Base-by-base conservation (phyloP, 129 eudicot genomes). In the Lactuca sativa region DNA sequence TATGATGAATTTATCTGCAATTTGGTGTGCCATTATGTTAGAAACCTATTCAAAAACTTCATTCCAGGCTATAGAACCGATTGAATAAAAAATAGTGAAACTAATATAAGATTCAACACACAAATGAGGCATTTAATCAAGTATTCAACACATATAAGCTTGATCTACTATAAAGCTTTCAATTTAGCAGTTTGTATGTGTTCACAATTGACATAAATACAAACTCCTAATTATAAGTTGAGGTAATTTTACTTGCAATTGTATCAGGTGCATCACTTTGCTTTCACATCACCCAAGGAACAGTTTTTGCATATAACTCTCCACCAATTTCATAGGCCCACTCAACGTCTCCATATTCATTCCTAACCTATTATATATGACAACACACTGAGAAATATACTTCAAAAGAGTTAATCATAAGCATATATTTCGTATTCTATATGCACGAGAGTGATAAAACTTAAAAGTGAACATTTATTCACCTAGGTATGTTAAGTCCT, bases 261-360 rank as follows among this genome's bases (percentile, higher is more conserved):
- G 96, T 88, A 82, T 89, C 96, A 41, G 92, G 96, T 66, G 92
- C 92, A 80, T 86, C 92, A 38, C 61, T 60, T 62, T 89, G 96
- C 44, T 71, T 31, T n/a, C 96, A 89, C 92, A 89, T 89, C 83
- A 89, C 92, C 96, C 96, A 89, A 55, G 95, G 96, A 82, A 89
- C 90, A 62, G 81, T 67, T 56, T 83, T 77, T 56, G 77, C 86
- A 75, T 89, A 86, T 48, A 77, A 63, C 58, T 71, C 73, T 72
- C 90, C 96, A 58, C 82, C 82, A 66, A 80, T 63, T 68, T 90
- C 96, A 66, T 86, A 86, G 5, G 92, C 86, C 82, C 82, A 62
- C 73, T 86, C 87, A 13, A 89, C 96, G 66, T 86, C 80, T 64
- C 96, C 96, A 70, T 86, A 89, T 73, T 89, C 92, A 76, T 89